A percentile compares a stretch with the other conserved stretches of the same genome.
phyloP scores from a whole-genome alignment of 192 early-diverging fungal genomes.

The Thamnidium elegans region DNA sequence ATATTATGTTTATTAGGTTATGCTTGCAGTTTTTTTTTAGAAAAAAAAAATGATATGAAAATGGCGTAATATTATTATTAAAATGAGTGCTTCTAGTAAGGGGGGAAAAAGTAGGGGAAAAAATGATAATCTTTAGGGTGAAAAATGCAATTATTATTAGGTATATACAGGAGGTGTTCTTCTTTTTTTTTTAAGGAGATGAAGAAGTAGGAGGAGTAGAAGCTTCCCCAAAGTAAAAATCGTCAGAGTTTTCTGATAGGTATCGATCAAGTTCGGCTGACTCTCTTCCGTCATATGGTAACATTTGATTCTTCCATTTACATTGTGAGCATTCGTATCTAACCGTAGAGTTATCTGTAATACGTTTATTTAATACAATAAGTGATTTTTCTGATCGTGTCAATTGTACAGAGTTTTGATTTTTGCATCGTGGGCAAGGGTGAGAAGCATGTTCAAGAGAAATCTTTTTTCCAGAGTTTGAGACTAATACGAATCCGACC shows the following conservation, averaged over 20 bases:
- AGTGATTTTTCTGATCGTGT: slow-evolving; percentile 35
- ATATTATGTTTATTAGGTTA: not conserved
- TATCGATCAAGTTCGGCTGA: slow-evolving; percentile 8
- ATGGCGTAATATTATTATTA: not conserved
- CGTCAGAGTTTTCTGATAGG: slow-evolving; percentile 9
- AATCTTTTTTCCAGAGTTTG: slow-evolving; percentile 28
- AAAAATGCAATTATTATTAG: not conserved
- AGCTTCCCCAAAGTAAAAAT: not conserved
- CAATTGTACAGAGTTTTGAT: slow-evolving; percentile 29
- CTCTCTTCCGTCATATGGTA: slow-evolving; percentile 17
- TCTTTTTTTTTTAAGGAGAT: slow-evolving; percentile 4
- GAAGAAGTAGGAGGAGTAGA: slow-evolving; percentile 1
- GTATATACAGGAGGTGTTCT: not conserved
- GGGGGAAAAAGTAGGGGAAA: not conserved
- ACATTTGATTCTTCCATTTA: slow-evolving; percentile 30
- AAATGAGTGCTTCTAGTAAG: too few species aligned
- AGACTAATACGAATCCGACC: slow-evolving; percentile 8
- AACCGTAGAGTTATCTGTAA: slow-evolving; percentile 28
- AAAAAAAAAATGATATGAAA: not conserved
- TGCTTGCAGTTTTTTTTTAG: too few species aligned
- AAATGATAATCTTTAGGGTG: not conserved
- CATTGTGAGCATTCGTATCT: slow-evolving; percentile 37
- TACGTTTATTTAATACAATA: slow-evolving; percentile 31
- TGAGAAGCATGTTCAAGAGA: slow-evolving; percentile 33
- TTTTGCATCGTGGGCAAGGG: slow-evolving; percentile 38